A percentile compares a stretch with the other conserved stretches of the same genome.
Conservation (phyloP, 306 rosid species). For the Bauhinia variegata region DNA sequence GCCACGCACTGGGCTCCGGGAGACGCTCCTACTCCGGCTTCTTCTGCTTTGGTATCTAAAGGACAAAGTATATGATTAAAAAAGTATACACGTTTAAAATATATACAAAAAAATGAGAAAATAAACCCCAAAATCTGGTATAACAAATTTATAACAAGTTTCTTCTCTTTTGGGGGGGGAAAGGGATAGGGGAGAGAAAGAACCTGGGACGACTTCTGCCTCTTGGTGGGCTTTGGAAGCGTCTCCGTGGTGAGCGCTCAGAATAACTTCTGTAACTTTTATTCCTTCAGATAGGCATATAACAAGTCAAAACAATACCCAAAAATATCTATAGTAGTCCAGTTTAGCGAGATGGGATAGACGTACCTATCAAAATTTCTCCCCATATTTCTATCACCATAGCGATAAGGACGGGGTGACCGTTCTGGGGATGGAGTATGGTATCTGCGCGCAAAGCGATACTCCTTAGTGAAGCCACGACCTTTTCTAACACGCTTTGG, state of each 20-base stretch:
- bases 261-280: constrained; percentile 63
- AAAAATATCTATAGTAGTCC: constrained; percentile 12
- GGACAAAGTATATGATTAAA: constrained; percentile 17
- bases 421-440: constrained; percentile 92
- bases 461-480: constrained; percentile 94
- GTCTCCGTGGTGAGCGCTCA: constrained; percentile 72
- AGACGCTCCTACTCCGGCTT: constrained; percentile 71
- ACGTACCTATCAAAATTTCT: constrained; percentile 76
- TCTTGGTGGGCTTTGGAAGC: constrained; percentile 67
- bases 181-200: constrained; percentile 27
- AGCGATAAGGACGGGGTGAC: constrained; percentile 51
- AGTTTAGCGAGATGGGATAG: constrained; percentile 15
- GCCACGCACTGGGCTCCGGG: constrained; percentile 80
- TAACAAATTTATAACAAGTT: constrained; percentile 7
- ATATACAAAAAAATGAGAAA: too few relatives aligned
- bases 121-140: too few relatives aligned
- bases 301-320: constrained; percentile 33
- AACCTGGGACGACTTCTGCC: constrained; percentile 82
- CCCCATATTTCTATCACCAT: constrained; percentile 65
- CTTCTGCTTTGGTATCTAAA: constrained; percentile 65
- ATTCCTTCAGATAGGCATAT: constrained; percentile 58
- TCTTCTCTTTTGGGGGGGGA: too few relatives aligned
- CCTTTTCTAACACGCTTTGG: constrained; percentile 93
- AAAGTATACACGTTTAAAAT: background rate
- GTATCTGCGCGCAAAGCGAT: constrained; percentile 82